Conservation (phyloP, 164 flowering plant species). For the Vitis labrusca region DNA sequence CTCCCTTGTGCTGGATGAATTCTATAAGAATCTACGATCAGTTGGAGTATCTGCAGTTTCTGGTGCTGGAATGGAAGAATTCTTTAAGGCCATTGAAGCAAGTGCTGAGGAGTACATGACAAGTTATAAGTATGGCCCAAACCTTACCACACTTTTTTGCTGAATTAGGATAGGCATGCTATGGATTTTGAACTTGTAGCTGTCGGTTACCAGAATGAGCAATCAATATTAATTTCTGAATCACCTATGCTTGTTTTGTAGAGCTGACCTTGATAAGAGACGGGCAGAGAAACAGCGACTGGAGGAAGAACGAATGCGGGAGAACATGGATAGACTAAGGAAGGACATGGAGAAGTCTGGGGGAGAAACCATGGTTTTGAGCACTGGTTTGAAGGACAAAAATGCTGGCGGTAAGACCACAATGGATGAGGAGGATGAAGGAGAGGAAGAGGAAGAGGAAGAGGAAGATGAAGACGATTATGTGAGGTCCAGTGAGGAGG, state of each 20-base stretch:
- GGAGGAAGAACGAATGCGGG: slow-evolving; percentile 71
- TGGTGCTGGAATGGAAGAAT: slow-evolving; percentile 86
- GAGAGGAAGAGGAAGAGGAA: slow-evolving; percentile 57
- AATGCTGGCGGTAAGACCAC: slow-evolving; percentile 15
- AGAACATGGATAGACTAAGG: slow-evolving; percentile 82
- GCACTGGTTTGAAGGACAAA: slow-evolving; percentile 79
- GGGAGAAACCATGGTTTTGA: slow-evolving; percentile 78
- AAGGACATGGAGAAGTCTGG: slow-evolving; percentile 76
- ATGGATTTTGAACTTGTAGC: not conserved
- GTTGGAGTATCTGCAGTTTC: slow-evolving; percentile 95
- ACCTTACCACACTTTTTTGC: not conserved
- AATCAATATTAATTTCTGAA: not conserved
- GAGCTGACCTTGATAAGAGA: slow-evolving; percentile 93
- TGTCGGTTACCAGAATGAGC: no score
- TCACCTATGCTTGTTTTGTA: slow-evolving; percentile 19
- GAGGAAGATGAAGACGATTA: slow-evolving; percentile 44
- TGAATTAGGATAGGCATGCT: not conserved
- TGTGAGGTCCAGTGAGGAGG: slow-evolving; percentile 39
- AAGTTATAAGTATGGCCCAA: slow-evolving; percentile 61
- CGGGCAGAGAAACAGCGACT: slow-evolving; percentile 75
- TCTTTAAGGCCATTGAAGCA: slow-evolving; percentile 79
- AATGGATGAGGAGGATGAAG: slow-evolving; percentile 51
- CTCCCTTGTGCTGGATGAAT: slow-evolving; percentile 82
- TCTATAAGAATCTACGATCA: slow-evolving; percentile 75
- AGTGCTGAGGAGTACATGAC: slow-evolving; percentile 95